Evolutionary conservation across 768 basidiomycete genomes (phyloP).

Genomic region (Dentipellis fragilis): DNA sequence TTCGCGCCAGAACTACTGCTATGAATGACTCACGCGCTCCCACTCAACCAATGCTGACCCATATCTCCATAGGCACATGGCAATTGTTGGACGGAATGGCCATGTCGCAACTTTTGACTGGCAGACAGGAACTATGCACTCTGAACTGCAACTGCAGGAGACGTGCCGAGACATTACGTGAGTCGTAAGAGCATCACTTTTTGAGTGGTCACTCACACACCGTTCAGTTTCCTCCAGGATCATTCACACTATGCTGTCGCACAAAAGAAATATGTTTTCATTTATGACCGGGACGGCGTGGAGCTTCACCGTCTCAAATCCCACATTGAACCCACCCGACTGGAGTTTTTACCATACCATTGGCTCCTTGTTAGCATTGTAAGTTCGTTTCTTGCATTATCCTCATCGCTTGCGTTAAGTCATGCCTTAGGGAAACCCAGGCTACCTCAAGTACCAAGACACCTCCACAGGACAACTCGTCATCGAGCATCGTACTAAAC

Average conservation of each 20-base stretch:
- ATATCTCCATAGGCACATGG: slow-evolving; percentile 52
- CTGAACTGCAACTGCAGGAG: slow-evolving; percentile 84
- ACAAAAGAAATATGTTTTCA: slow-evolving; percentile 92
- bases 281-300: slow-evolving; percentile 90
- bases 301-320: slow-evolving; percentile 80
- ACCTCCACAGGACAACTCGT: slow-evolving; percentile 87
- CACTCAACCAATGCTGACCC: too few species aligned
- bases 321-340: slow-evolving; percentile 80
- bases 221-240: slow-evolving; percentile 75
- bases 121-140: slow-evolving; percentile 76
- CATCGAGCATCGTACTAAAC: slow-evolving; percentile 80
- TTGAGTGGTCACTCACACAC: too few species aligned
- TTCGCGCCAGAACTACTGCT: background rate
- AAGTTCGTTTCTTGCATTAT: slow-evolving; percentile 17
- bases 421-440: slow-evolving; percentile 61
- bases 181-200: slow-evolving; percentile 17
- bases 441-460: slow-evolving; percentile 94
- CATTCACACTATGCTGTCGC: slow-evolving; percentile 92
- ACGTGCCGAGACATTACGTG: slow-evolving; percentile 89
- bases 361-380: slow-evolving; percentile 86
- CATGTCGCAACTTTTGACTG: slow-evolving; percentile 93
- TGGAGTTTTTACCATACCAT: slow-evolving; percentile 93
- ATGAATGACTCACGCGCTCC: background rate
- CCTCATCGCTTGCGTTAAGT: background rate
- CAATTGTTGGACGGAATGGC: slow-evolving; percentile 72